These are phyloP conservation scores for Paracamarosporium sp. DNA, from an alignment of 2,329 filamentous ascomycete genomes.

Conservation along the genomic window DNA sequence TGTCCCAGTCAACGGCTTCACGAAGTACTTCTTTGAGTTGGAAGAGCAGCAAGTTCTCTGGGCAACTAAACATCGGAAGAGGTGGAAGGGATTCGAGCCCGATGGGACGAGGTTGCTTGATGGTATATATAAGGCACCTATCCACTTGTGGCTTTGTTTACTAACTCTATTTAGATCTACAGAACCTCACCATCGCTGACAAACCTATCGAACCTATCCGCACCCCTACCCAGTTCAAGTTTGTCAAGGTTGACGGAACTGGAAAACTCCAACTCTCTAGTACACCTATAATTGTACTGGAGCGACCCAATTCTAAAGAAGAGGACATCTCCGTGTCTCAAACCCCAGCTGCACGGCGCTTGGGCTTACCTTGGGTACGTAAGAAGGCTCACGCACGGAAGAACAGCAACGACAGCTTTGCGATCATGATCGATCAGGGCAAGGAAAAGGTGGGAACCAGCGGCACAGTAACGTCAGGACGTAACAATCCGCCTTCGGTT, in stretches of 20 bases:
- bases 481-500: conserved; percentile 22
- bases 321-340: not conserved
- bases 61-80: conserved; percentile 28
- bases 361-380: conserved; percentile 6
- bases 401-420: conserved; percentile 24
- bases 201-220: conserved; percentile 20
- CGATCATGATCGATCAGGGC: conserved; percentile 21
- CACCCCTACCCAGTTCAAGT: conserved; percentile 23
- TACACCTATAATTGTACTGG: conserved; percentile 15
- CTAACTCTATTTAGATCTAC: conserved; percentile 24
- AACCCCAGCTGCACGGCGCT: conserved; percentile 6
- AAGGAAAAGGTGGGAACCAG: conserved; percentile 14
- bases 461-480: conserved; percentile 11
- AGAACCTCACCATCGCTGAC: conserved; percentile 18
- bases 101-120: conserved; percentile 27
- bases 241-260: conserved; percentile 15
- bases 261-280: conserved; percentile 16
- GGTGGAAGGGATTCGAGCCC: conserved; percentile 31
- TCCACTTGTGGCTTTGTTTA: not conserved
- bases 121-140: conserved; percentile 13
- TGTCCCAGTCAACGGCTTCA: conserved; percentile 28
- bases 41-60: conserved; percentile 26
- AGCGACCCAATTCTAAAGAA: conserved; percentile 3
- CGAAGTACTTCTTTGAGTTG: conserved; percentile 31
- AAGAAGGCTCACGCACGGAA: conserved; percentile 12